Evolutionary conservation across 352 stramenopile genomes (phyloP), one percentile per base, ranked within the genome.

Genomic region (Globisporangium irregulare): DNA sequence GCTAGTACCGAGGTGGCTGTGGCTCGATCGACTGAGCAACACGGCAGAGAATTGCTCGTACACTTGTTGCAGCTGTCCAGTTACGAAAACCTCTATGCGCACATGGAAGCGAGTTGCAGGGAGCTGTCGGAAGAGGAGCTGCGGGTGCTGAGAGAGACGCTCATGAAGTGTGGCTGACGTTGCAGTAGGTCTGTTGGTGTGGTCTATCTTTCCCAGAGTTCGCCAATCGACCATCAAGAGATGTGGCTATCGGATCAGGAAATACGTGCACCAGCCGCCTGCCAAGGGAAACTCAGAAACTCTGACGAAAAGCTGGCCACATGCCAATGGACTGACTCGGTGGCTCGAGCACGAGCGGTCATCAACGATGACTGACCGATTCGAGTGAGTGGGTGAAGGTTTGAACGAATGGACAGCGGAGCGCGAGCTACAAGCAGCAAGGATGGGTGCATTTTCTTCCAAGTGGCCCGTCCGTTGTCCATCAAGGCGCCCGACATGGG

Each of bases 101-200:
- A 59, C 22, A 20, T 4, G 3, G 36, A 64, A 55, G 22, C 3
- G 12, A 32, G 4, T n/a, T 41, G 9, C 27, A 54, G 14, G 3
- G 64, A 71, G 43, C 29, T 79, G 53, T 77, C 71, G 22, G 62
- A 34, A 12, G 74, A 78, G 9, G 72, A 81, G 67, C 55, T 70
- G 25, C 64, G 60, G 9, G 59, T 81, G 24, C 62, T 78, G 9
- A 54, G 73, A 5, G 72, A 76, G 22, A 75, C 74, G 25, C 64
- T 80, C 9, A n/a, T 59, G 66, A 58, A 62, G 32, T 62, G 10
- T 12, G 50, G 59, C 20, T 65, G 41, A 50, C 4, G 41, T 50
- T 22, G 41, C 29, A 32, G 29, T 7, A 54, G 38, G 32, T 29
- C n/a, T 34, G 12, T 18, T n/a, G 34, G 57, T 36, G 12, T 25